Evolutionary conservation across 2,329 filamentous ascomycete species (phyloP).

Genomic region (Alternaria dauci): DNA sequence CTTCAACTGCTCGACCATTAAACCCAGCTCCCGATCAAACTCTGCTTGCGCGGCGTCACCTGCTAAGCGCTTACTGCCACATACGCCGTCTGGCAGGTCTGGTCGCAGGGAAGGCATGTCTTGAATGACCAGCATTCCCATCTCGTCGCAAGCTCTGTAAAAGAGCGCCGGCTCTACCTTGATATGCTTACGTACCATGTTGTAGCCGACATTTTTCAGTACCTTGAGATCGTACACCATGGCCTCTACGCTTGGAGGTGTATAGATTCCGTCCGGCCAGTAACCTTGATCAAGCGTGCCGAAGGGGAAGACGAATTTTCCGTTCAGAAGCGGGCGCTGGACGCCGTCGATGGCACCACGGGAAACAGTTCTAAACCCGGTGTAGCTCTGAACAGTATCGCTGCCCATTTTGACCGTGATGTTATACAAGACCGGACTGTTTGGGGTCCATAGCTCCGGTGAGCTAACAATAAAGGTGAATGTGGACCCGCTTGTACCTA

Average conservation of each 20-base stretch:
- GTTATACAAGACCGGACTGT: conserved; percentile 70
- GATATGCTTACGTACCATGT: conserved; percentile 76
- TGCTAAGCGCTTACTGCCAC: conserved; percentile 25
- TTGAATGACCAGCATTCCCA: conserved; percentile 73
- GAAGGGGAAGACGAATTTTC: conserved; percentile 72
- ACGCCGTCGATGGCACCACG: conserved; percentile 65
- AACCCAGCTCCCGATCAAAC: conserved; percentile 69
- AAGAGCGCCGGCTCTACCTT: conserved; percentile 73
- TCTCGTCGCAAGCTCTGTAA: conserved; percentile 71
- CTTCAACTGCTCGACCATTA: conserved; percentile 69
- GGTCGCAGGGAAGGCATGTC: conserved; percentile 71
- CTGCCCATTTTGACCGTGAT: conserved; percentile 63
- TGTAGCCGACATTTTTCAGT: conserved; percentile 72
- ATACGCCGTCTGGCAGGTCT: conserved; percentile 20
- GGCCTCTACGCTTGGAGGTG: conserved; percentile 70
- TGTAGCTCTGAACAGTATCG: conserved; percentile 70
- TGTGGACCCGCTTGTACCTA: conserved; percentile 57
- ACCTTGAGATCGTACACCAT: conserved; percentile 72
- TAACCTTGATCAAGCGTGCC: conserved; percentile 75
- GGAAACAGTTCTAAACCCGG: conserved; percentile 72
- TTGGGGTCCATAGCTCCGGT: conserved; percentile 71
- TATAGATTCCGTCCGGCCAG: conserved; percentile 75
- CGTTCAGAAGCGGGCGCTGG: conserved; percentile 70
- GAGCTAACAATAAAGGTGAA: conserved; percentile 65
- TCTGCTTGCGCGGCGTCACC: conserved; percentile 64